Percentiles rank a stretch among this genome's conserved stretches.
phyloP scores from a whole-genome alignment of 768 basidiomycete genomes.

The Hypsizygus marmoreus region DNA sequence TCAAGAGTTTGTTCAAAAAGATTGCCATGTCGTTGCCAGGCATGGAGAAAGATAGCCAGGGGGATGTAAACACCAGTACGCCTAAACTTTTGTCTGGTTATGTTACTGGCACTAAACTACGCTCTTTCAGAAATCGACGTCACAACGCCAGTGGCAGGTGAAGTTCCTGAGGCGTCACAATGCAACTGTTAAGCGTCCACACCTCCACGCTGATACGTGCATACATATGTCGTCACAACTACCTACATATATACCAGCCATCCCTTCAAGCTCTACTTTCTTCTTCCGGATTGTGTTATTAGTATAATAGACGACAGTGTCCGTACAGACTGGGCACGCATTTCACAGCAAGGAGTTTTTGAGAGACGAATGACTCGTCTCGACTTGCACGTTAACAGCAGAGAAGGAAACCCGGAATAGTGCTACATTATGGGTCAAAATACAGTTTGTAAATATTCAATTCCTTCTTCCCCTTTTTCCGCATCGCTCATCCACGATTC shows the following conservation, averaged over 20 bases:
- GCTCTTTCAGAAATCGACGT: conserved; percentile 82
- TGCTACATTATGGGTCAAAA: not conserved
- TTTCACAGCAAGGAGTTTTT: too few relatives aligned
- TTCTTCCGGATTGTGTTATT: conserved; percentile 19
- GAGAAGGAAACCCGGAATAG: not conserved
- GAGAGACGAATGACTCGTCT: too few relatives aligned
- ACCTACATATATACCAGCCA: conserved; percentile 21
- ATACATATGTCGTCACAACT: conserved; percentile 16
- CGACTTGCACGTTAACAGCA: not conserved
- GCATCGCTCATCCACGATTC: conserved; percentile 73
- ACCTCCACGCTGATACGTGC: conserved; percentile 14
- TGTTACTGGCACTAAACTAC: conserved; percentile 3
- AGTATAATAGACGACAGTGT: conserved; percentile 25
- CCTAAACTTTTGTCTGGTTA: conserved; percentile 11
- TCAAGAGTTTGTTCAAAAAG: conserved; percentile 98
- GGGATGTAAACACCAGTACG: conserved; percentile 57
- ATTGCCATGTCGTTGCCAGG: conserved; percentile 98
- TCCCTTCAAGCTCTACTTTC: conserved; percentile 2
- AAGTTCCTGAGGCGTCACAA: conserved; percentile 84
- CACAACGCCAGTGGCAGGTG: conserved; percentile 63
- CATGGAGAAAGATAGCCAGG: conserved; percentile 81
- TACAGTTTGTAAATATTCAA: conserved; percentile 5
- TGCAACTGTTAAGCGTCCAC: conserved; percentile 68
- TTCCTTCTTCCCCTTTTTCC: conserved; percentile 9
- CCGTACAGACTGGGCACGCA: too few relatives aligned